phyloP scores from a whole-genome alignment of 78 protist species.

The Dictyostelium firmibasis region DNA sequence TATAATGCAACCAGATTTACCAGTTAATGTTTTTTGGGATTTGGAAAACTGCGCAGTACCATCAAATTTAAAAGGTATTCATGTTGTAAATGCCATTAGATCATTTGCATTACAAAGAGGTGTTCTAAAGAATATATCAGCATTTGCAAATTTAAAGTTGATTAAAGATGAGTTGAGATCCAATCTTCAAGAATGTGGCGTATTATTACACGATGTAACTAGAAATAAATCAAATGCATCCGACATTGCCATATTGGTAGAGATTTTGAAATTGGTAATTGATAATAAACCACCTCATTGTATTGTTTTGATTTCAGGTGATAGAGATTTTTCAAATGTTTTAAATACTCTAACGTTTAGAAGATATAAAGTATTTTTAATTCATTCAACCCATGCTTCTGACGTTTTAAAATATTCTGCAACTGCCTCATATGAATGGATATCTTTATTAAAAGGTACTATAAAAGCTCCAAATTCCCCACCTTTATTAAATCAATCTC shows the following conservation, averaged over 20 bases:
- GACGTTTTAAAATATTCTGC: conserved; percentile 71
- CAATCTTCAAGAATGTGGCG: conserved; percentile 75
- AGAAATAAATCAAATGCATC: conserved; percentile 78
- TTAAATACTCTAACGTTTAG: conserved; percentile 61
- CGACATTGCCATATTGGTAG: conserved; percentile 75
- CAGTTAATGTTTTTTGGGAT: conserved; percentile 80
- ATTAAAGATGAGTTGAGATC: conserved; percentile 68
- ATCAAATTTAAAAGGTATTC: conserved; percentile 62
- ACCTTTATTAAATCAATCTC: neutral
- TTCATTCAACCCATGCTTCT: conserved; percentile 72
- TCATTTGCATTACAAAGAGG: conserved; percentile 65
- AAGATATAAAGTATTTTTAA: conserved; percentile 62
- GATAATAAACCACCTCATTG: conserved; percentile 80
- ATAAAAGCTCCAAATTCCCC: conserved; percentile 53
- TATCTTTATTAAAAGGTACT: conserved; percentile 45
- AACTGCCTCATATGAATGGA: conserved; percentile 75
- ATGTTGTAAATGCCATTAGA: conserved; percentile 70
- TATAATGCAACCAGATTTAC: conserved; percentile 69
- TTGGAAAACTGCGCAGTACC: conserved; percentile 75
- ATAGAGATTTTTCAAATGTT: conserved; percentile 64
- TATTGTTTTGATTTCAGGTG: conserved; percentile 69
- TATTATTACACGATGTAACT: conserved; percentile 65
- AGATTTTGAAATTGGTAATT: conserved; percentile 61
- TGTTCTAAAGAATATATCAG: conserved; percentile 62
- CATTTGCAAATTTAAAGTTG: conserved; percentile 66